Base-by-base conservation (phyloP, 768 basidiomycete species). In the Amanita exitialis region DNA sequence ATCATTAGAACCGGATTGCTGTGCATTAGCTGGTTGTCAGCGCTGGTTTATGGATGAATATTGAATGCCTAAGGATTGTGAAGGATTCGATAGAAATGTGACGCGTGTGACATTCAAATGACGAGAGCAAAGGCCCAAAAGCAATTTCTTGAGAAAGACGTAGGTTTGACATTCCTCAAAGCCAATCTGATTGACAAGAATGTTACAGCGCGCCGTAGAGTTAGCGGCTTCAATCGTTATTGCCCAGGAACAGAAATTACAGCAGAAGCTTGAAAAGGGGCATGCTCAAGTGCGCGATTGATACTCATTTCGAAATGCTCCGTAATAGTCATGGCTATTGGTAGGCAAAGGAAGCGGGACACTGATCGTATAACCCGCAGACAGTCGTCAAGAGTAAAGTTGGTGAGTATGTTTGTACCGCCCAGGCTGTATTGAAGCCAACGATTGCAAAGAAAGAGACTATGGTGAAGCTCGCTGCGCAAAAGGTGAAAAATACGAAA, bases 151-250 rank as follows among this genome's bases (percentile, higher is more conserved):
- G 69, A 64, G 35, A 61, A 61, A 53, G 67, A 57, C 51, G 69
- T 71, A 58, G 53, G 47, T 45, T 50, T 27, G 53, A 23, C 8
- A 47, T 18, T 12, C 25, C 36, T 38, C 36, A 10, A 16, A 4
- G 15, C 32, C 38, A 21, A 3, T 15, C 21, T 18, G 13, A 32
- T 36, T 55, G 57, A 57, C 54, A 52, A 49, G 27, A 53, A 52
- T 51, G 48, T 41, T 50, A 51, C 55, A 79, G 78, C 76, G 77
- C 54, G 69, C 71, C 4, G 56, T 76, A 52, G 62, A 62, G 46
- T 61, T 80, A 10, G 78, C 78, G n/a, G 57, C 64, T 53, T 69
- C 69, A 34, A 76, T 80, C 59, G 71, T 64, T n/a, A 59, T 59
- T 30, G 58, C 55, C 13, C 72, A 77, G 53, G 78, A 80, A 61